Evolutionary conservation across 345 rosid species (phyloP), one percentile per base, ranked within the genome.

Genomic region (Populus euphratica): DNA sequence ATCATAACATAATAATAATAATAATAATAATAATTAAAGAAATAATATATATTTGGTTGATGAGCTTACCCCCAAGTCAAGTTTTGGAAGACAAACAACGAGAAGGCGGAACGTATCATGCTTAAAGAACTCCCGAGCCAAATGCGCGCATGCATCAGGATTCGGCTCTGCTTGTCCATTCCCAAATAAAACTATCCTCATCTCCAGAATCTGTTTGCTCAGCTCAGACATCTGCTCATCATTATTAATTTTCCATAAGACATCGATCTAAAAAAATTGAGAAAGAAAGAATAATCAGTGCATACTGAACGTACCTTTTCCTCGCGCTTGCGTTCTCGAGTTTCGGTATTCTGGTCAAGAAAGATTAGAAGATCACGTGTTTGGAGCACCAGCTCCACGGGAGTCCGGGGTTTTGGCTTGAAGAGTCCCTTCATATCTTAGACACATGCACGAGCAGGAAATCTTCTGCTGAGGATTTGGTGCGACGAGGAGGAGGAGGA

Each of bases 131-230:
- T 93, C 98, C 75, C 90, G 94, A 76, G 98, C 91, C 73, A 96
- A 78, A 23, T 89, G 96, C 0, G 93, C 87, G 83, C 99, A 96
- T 54, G 97, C 96, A 79, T 96, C 98, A 3, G 96, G 75, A 2
- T 88, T 88, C 38, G 99, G 99, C 85, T 93, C 99, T 7, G 90
- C 84, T 81, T 92, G 93, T 62, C 94, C 91, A 79, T 92, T 89
- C 36, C 99, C 99, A 73, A 91, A 96, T 38, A 96, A 90, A 83
- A 93, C 86, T 10, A 84, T 78, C 85, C 93, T 93, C 83, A 96
- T 85, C 67, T 96, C 98, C 85, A 93, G 81, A 18, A 96, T 78
- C 72, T 82, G 86, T 84, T 83, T 90, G 82, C 83, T 67, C 66
- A 96, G 84, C 68, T 93, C 99, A 17, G 86, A 87, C 92, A 92